Evolutionary conservation across 2,329 filamentous ascomycete species (phyloP), one percentile per base, ranked within the genome.

Genomic region (Monosporascus sp.): DNA sequence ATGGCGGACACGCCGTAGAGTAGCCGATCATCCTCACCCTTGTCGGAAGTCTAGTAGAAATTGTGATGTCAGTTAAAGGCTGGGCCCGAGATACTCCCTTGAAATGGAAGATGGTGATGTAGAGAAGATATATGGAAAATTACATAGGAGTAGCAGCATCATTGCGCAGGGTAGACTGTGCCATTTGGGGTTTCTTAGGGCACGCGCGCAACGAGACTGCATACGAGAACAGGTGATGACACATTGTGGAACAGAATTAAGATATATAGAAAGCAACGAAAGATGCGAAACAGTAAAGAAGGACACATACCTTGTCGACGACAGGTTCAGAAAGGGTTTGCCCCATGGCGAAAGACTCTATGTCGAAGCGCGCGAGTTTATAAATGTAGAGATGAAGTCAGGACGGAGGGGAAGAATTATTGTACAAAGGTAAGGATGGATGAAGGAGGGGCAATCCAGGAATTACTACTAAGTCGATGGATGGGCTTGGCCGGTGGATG

Each of bases 311-410:
- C 92, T 99, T 99, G 72, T 97, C 94, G 73, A 96, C 89, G 69
- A 99, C 92, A 68, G 94, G 94, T 81, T 99, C 94, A 68, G 93
- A 97, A 70, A 99, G 87, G 75, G 94, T 99, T 82, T 99, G 94
- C 83, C 94, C 94, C 94, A 99, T 99, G 76, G 70, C 72, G 69
- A 70, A 63, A 63, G 57, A 63, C 61, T 60, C 54, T 58, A 57
- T 57, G 56, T 60, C 61, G 60, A 60, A 55, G 54, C 58, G 60
- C 58, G 56, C 50, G 51, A 48, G 44, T 38, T 59, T 52, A 57
- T 60, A 56, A 55, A 52, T 59, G 56, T 55, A 55, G 52, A 54
- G 56, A 56, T 56, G 57, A 50, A 57, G 54, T 62, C 59, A 58
- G 54, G 53, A 49, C 53, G 53, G 59, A 58, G 59, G 58, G 55